These are phyloP conservation scores for Mycena indigotica DNA, from an alignment of 768 basidiomycete species.

Conservation along the genomic window DNA sequence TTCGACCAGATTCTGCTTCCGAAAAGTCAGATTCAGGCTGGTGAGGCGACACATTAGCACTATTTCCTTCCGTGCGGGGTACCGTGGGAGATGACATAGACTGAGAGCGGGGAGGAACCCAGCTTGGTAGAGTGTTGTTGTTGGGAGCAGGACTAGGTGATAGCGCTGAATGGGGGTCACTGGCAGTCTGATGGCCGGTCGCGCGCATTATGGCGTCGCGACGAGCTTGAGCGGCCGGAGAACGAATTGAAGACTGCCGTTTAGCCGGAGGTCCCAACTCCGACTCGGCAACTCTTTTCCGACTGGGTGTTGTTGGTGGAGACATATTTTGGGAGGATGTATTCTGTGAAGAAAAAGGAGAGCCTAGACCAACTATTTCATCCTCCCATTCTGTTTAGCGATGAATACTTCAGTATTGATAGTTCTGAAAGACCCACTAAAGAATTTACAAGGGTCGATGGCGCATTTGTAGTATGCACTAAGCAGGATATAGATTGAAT, in stretches of 20 bases:
- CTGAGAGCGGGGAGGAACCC: neutral
- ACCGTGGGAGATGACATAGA: slow-evolving; percentile 12
- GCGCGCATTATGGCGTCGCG: neutral
- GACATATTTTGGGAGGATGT: slow-evolving; percentile 8
- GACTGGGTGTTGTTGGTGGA: neutral
- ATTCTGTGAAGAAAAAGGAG: neutral
- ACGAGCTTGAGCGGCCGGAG: neutral
- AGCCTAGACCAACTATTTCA: neutral
- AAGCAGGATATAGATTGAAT: neutral
- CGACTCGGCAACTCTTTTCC: neutral
- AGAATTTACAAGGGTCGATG: neutral
- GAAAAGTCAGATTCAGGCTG: neutral
- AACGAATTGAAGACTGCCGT: neutral
- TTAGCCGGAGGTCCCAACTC: neutral
- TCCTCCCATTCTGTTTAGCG: slow-evolving; percentile 25
- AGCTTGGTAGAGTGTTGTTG: neutral
- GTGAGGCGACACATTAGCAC: neutral
- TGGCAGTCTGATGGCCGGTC: too few species aligned
- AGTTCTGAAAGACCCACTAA: neutral
- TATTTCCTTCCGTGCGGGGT: slow-evolving; percentile 12
- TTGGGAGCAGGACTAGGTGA: neutral
- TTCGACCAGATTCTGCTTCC: slow-evolving; percentile 4
- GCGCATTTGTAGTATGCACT: neutral
- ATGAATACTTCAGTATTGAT: too few species aligned
- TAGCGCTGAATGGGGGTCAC: too few species aligned